Base-by-base conservation (phyloP, 108 stramenopile species). In the Nitzschia palea region DNA sequence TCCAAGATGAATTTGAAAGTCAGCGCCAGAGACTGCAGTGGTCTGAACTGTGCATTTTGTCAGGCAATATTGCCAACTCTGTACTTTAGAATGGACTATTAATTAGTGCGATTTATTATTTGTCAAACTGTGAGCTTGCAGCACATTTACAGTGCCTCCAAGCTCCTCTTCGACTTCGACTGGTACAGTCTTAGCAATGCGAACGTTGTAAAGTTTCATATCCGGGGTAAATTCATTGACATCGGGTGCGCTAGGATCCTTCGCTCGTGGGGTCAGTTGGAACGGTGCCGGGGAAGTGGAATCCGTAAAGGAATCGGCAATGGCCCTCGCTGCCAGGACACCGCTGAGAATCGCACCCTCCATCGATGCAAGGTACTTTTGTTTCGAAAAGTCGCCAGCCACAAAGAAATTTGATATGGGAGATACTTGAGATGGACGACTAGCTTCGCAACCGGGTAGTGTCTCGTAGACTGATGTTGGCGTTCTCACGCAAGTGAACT, bases 361-460 rank as follows among this genome's bases (percentile, higher is more conserved):
- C 97, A 97, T 97, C 25, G 79, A 81, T 8, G 89, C 97, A 52
- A 97, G 67, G 73, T 93, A 97, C 69, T 93, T 96, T 78, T 97
- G 96, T 22, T 67, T 77, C 15, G 93, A 90, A 55, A 71, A 97
- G 54, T 88, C 87, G n/a, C 96, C 96, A 5, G 94, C 94, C 74
- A 96, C 79, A 61, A 93, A 85, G 79, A 97, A 95, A 47, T 94
- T 89, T 8, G 79, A 66, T 64, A 97, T 95, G 42, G 96, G 96
- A 10, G 89, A 70, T 29, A 82, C 80, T 71, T 97, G 96, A 34
- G 74, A 83, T 9, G 96, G 96, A 15, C 96, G 87, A 72, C 83
- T 91, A 48, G 86, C 85, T 70, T 88, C 84, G 3, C 88, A 71
- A 35, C 96, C 96, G 20, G 97, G 95, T 32, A 87, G 85, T 1